Conservation (phyloP, 2,329 filamentous ascomycete species). For the Aspergillus arachidicola region DNA sequence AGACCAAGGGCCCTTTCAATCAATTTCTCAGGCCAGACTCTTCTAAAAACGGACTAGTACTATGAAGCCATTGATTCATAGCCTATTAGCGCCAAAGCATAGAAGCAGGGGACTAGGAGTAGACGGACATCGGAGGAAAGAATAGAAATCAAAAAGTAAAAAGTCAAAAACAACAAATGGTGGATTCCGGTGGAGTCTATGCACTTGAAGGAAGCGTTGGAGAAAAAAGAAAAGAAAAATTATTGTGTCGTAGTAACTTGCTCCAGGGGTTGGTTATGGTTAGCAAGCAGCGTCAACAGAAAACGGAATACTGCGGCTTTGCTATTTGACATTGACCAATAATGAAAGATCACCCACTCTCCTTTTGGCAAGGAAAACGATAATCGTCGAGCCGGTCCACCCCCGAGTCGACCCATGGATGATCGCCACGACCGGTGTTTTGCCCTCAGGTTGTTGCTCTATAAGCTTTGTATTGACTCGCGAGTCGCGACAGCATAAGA, state of each 20-base stretch:
- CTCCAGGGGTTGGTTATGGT: constrained; percentile 10
- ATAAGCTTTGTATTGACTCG: constrained; percentile 8
- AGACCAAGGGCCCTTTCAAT: neutral
- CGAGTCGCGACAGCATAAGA: constrained; percentile 12
- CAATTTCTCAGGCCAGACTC: neutral
- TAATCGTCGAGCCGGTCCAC: constrained; percentile 14
- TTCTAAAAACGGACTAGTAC: neutral
- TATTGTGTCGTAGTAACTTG: neutral
- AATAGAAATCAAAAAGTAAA: neutral
- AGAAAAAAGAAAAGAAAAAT: neutral
- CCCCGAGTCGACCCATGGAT: constrained; percentile 19
- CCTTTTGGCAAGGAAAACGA: constrained; percentile 11
- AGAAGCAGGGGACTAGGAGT: neutral
- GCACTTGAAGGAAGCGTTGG: constrained; percentile 1
- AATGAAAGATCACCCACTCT: constrained; percentile 4
- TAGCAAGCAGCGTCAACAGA: constrained; percentile 1
- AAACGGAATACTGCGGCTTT: constrained; percentile 4
- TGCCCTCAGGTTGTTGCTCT: constrained; percentile 10
- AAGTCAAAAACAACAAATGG: neutral
- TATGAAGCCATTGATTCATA: constrained; percentile 1
- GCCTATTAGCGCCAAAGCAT: neutral
- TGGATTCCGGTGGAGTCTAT: constrained; percentile 8
- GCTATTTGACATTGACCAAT: constrained; percentile 4
- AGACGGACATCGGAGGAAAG: neutral
- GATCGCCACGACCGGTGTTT: constrained; percentile 22